phyloP scores from a whole-genome alignment of 306 rosid species.

The Begonia fuchsioides region DNA sequence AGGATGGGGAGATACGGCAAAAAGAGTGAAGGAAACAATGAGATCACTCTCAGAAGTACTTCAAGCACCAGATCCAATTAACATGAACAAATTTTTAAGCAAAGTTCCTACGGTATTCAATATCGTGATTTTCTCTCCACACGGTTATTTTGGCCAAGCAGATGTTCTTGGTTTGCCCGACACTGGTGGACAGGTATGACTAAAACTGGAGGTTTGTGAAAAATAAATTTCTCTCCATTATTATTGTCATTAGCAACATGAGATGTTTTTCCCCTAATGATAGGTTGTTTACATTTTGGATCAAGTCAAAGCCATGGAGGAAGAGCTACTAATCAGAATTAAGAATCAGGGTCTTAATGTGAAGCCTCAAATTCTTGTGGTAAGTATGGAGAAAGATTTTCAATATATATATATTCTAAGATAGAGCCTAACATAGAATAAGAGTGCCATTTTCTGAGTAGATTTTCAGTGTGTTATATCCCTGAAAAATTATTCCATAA shows the following conservation, averaged over 20 bases:
- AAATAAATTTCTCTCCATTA: too few relatives aligned
- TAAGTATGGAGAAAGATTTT: slow-evolving; percentile 12
- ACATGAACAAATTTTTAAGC: slow-evolving; percentile 51
- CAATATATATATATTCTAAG: too few relatives aligned
- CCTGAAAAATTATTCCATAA: neutral
- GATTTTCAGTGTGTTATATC: too few relatives aligned
- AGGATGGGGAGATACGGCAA: slow-evolving; percentile 89
- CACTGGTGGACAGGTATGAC: slow-evolving; percentile 84
- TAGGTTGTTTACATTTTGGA: slow-evolving; percentile 90
- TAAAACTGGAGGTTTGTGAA: neutral
- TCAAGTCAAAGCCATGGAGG: slow-evolving; percentile 85
- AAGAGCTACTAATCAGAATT: slow-evolving; percentile 50
- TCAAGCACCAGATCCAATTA: slow-evolving; percentile 71
- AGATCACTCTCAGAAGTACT: slow-evolving; percentile 52
- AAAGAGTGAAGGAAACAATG: slow-evolving; percentile 63
- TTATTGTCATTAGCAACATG: too few relatives aligned
- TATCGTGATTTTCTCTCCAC: slow-evolving; percentile 70
- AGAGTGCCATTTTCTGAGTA: too few relatives aligned
- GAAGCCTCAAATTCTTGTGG: slow-evolving; percentile 85
- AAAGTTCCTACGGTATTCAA: slow-evolving; percentile 69
- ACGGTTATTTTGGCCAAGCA: slow-evolving; percentile 92
- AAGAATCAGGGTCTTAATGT: slow-evolving; percentile 62
- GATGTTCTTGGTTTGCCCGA: slow-evolving; percentile 94
- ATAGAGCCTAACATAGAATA: too few relatives aligned
- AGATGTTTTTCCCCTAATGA: too few relatives aligned